Conservation (phyloP, 2,329 filamentous ascomycete genomes). For the Colletotrichum simmondsii region DNA sequence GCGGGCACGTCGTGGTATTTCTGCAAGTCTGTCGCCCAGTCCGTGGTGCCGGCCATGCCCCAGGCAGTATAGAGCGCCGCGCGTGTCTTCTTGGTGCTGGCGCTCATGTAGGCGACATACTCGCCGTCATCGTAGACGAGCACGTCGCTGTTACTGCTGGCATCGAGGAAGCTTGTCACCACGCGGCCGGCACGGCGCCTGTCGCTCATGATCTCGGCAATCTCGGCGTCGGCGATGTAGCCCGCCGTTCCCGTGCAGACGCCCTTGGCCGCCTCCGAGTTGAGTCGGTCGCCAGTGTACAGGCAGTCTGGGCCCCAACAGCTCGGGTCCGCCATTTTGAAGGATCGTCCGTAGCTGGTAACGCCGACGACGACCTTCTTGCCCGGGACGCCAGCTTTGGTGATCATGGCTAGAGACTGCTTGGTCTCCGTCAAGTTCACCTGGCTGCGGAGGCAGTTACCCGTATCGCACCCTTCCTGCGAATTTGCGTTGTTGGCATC, state of each 20-base stretch:
- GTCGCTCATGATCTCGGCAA: slow-evolving; percentile 36
- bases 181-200: background rate
- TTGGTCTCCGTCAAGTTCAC: slow-evolving; percentile 47
- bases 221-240: slow-evolving; percentile 45
- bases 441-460: slow-evolving; percentile 48
- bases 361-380: background rate
- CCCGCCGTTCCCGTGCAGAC: slow-evolving; percentile 42
- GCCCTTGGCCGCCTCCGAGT: slow-evolving; percentile 39
- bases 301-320: slow-evolving; percentile 36
- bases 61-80: background rate
- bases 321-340: background rate
- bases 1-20: slow-evolving; percentile 1
- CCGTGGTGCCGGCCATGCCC: slow-evolving; percentile 36
- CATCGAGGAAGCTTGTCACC: slow-evolving; percentile 37
- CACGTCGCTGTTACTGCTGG: slow-evolving; percentile 31
- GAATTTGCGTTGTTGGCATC: slow-evolving; percentile 44
- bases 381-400: background rate
- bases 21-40: slow-evolving; percentile 38
- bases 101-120: slow-evolving; percentile 39
- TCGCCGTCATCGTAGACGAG: slow-evolving; percentile 38
- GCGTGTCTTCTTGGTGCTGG: slow-evolving; percentile 25
- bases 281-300: slow-evolving; percentile 37
- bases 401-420: background rate
- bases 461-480: slow-evolving; percentile 39
- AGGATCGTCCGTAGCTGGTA: slow-evolving; percentile 1